Conservation (phyloP, 2,329 filamentous ascomycete species). For the Plectosphaerella plurivora region DNA sequence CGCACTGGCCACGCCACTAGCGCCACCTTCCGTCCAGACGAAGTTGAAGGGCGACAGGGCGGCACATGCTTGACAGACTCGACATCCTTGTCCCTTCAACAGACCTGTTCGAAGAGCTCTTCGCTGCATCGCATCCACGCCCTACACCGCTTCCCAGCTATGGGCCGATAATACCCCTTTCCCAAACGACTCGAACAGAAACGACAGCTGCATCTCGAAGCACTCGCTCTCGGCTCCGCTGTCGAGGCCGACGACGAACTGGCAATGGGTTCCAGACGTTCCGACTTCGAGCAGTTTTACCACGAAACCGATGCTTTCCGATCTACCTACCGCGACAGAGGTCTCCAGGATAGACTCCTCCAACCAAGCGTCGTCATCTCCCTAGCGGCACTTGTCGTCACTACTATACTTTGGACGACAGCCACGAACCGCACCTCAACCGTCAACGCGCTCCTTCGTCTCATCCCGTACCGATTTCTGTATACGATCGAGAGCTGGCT, state of each 20-base stretch:
- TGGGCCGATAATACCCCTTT: background rate
- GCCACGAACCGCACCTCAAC: background rate
- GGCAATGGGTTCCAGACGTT: conserved; percentile 10
- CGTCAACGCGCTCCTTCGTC: conserved; percentile 57
- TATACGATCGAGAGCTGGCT: conserved; percentile 53
- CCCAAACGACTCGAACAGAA: background rate
- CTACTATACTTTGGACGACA: conserved; percentile 26
- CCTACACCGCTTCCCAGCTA: no score
- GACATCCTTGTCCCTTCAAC: no score
- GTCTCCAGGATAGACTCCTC: conserved; percentile 24
- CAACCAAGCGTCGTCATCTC: conserved; percentile 30
- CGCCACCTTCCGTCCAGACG: no score
- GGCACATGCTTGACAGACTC: no score
- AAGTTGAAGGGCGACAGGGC: no score
- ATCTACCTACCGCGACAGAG: conserved; percentile 3
- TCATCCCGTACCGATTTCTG: conserved; percentile 53
- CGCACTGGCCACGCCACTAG: background rate
- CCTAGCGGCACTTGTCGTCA: conserved; percentile 23
- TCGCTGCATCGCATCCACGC: no score
- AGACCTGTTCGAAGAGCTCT: no score
- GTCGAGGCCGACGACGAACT: no score
- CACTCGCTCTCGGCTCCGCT: no score
- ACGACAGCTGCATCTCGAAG: background rate
- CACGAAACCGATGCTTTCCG: conserved; percentile 9
- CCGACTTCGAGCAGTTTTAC: conserved; percentile 7